Conservation (phyloP, 345 rosid species). For the Populus alba region DNA sequence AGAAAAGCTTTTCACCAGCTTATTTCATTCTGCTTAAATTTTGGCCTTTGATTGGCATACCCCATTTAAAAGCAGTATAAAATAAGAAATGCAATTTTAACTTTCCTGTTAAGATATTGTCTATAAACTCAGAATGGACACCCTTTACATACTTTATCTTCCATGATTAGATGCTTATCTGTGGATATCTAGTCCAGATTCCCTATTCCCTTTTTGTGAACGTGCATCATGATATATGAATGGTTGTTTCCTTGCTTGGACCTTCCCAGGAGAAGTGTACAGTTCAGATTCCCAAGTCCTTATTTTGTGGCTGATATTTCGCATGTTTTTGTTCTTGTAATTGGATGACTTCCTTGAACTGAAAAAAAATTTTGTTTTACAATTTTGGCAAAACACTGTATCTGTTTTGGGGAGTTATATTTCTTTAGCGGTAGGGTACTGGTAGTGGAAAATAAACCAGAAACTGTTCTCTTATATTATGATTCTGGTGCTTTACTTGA, state of each 20-base stretch:
- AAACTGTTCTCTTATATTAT: not conserved
- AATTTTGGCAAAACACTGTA: not conserved
- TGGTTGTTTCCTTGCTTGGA: not conserved
- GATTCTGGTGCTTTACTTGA: not conserved
- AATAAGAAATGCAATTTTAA: not conserved
- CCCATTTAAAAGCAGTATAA: not conserved
- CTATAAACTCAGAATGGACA: not conserved
- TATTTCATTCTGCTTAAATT: not conserved
- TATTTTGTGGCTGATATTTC: not conserved
- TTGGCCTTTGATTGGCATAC: not conserved
- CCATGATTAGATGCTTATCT: not conserved
- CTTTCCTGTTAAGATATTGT: not conserved
- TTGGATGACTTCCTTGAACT: not conserved
- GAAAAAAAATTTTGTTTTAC: not conserved
- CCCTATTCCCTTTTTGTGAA: not conserved
- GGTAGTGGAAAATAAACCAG: not conserved
- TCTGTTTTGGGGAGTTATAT: not conserved
- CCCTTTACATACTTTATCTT: not conserved
- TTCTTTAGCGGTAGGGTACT: not conserved
- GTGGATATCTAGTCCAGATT: not conserved
- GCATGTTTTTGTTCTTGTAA: not conserved
- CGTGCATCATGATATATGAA: not conserved
- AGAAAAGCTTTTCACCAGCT: not conserved
- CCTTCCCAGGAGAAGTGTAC: not conserved
- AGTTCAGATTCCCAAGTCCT: not conserved